Evolutionary conservation across 164 flowering plant species (phyloP), one percentile per base, ranked within the genome.

Genomic region (Liquidambar formosana): DNA sequence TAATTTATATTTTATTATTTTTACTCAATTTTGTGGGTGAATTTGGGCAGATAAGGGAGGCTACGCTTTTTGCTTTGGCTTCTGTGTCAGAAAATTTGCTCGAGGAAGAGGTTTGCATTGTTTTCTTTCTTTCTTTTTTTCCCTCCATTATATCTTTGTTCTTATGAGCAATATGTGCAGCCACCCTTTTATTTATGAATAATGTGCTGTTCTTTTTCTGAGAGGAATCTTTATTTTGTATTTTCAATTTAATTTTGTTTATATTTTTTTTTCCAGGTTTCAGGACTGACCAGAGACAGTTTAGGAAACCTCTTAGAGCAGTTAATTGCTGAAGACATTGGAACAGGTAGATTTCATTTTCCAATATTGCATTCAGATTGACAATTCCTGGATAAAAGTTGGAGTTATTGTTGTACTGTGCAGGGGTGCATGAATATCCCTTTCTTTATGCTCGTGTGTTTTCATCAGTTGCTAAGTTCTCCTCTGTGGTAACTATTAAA

Each of bases 361-460:
- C 13, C 48, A 41, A 21, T 69, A 38, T 18, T 26, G 38, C 45
- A 1, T 6, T 61, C 44, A 28, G 16, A n/a, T 33, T 68, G 61
- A 38, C 64, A 27, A 46, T 52, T 52, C 2, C 58, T 68, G 21
- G 57, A 57, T 53, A 65, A n/a, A 25, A 43, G 68, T 66, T 45
- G 67, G 16, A 68, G n/a, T 48, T 45, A 51, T 56, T 38, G 58
- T 71, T 70, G 18, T 76, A 27, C 65, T 65, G 1, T 83, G 78
- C 90, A 95, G 99, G 87, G 41, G 68, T 88, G 52, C 79, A 80
- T 78, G 93, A 90, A 72, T 89, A 78, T 77, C 97, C 99, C 23
- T 92, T 95, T 75, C 97, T 95, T 68, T 80, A 79, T 83, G 97
- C 97, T 46, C 94, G 99, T 14, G 75, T 86, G 38, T 88, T 95